A percentile compares a stretch with the other conserved stretches of the same genome.
Evolutionary conservation across 768 basidiomycete species (phyloP).

Genomic region (Kwoniella dejecticola): DNA sequence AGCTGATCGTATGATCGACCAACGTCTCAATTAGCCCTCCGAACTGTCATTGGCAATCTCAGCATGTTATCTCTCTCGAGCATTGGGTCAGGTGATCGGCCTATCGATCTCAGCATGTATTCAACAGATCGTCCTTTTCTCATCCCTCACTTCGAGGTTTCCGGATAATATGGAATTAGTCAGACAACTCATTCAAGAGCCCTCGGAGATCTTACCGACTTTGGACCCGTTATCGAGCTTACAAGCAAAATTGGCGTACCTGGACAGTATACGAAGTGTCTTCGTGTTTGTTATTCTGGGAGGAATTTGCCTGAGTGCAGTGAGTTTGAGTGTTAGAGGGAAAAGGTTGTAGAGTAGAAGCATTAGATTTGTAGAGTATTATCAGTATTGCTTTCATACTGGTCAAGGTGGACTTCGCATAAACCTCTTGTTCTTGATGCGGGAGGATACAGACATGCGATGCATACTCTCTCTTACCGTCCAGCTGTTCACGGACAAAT

Average conservation of each 20-base stretch:
- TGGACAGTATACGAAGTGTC: conserved; percentile 41
- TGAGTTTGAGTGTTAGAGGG: conserved; percentile 2
- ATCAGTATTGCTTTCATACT: too few relatives aligned
- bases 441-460: too few relatives aligned
- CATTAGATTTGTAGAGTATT: background rate
- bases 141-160: conserved; percentile 8
- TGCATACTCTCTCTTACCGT: too few relatives aligned
- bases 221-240: conserved; percentile 13
- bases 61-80: conserved; percentile 49
- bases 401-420: too few relatives aligned
- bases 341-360: conserved; percentile 9
- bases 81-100: conserved; percentile 51
- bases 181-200: conserved; percentile 38
- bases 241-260: conserved; percentile 40
- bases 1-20: background rate
- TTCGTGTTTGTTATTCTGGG: conserved; percentile 38
- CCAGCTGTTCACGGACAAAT: too few relatives aligned
- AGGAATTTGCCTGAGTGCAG: conserved; percentile 14
- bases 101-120: conserved; percentile 47
- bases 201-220: conserved; percentile 32
- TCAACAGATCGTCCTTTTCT: conserved; percentile 45
- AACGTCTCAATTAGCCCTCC: conserved; percentile 8
- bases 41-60: conserved; percentile 48
- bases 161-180: conserved; percentile 21
- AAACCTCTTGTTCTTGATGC: too few relatives aligned